Evolutionary conservation across 495 filamentous ascomycete genomes (phyloP), one percentile per base, ranked within the genome.

Genomic region (Achaetomiella virescens): DNA sequence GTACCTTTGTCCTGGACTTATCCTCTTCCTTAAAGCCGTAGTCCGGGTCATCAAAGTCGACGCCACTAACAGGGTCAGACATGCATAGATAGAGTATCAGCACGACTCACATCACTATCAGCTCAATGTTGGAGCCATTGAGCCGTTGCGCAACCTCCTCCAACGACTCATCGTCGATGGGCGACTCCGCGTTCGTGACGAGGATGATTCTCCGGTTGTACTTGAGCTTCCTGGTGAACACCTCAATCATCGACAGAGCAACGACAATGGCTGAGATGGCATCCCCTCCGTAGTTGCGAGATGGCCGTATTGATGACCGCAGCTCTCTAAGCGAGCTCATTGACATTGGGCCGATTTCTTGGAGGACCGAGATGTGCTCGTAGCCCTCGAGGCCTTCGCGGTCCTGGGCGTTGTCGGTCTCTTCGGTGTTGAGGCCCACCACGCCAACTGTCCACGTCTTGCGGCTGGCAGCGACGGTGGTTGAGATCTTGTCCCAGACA

Each of bases 401-500:
- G 24, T 75, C 68, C 31, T 89, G 76, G 1, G 82, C 78, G 60
- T 96, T 90, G 35, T 78, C 60, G 0, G 92, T 92, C 18, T 78
- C 85, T 70, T 95, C 84, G 48, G 91, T 92, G 25, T 87, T 80
- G 20, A 97, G 73, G 10, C 88, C 93, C 52, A 99, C 67, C 11
- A 97, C 88, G 9, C 89, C 91, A 21, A 92, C 65, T 6, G 77
- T 82, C 57, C 85, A 83, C 6, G 88, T 95, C 68, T 95, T 96
- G 45, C 92, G 84, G 27, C 83, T 86, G 22, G 87, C 89, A 14
- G 85, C 79, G 54, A 98, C 84, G 10, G 89, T 95, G 20, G 79
- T 83, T 1, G 89, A 89, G 61, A 97, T 95, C 62, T 85, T 90
- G 70, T 97, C 93, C 93, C 93, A 99, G 46, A 99, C 82, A 77